Conservation (phyloP, 805 yeast species). For the Starmerella cellae region DNA sequence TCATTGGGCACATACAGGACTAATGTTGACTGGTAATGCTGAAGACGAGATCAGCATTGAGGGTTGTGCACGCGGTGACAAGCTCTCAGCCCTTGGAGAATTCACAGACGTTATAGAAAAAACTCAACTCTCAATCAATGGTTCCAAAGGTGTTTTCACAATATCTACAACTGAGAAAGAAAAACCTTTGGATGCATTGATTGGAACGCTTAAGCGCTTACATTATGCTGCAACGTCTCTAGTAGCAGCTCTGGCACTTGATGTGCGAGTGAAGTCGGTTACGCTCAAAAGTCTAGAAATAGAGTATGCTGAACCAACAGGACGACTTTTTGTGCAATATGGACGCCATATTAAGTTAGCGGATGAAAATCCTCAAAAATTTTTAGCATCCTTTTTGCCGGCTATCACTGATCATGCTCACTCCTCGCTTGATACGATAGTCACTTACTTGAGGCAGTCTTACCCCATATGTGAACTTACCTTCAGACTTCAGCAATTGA, state of each 20-base stretch:
- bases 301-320: conserved; percentile 15
- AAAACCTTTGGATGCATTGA: background rate
- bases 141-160: conserved; percentile 9
- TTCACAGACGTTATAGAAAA: background rate
- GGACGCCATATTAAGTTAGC: conserved; percentile 13
- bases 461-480: conserved; percentile 18
- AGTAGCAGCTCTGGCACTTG: conserved; percentile 14
- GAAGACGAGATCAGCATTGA: conserved; percentile 8
- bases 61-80: conserved; percentile 12
- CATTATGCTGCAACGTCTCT: conserved; percentile 19
- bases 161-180: background rate
- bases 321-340: conserved; percentile 13
- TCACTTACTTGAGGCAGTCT: conserved; percentile 14
- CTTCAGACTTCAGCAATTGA: background rate
- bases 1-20: conserved; percentile 20
- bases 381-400: conserved; percentile 21
- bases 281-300: conserved; percentile 17
- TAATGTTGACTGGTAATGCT: conserved; percentile 9
- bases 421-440: conserved; percentile 13
- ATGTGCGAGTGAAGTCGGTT: conserved; percentile 16
- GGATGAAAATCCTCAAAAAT: conserved; percentile 19
- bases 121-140: conserved; percentile 7
- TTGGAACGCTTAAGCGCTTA: conserved; percentile 7
- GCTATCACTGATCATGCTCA: conserved; percentile 17
- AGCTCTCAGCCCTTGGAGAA: conserved; percentile 10